These are phyloP conservation scores for Tuber melanosporum DNA, from an alignment of 495 filamentous ascomycete species.

Conservation along the genomic window DNA sequence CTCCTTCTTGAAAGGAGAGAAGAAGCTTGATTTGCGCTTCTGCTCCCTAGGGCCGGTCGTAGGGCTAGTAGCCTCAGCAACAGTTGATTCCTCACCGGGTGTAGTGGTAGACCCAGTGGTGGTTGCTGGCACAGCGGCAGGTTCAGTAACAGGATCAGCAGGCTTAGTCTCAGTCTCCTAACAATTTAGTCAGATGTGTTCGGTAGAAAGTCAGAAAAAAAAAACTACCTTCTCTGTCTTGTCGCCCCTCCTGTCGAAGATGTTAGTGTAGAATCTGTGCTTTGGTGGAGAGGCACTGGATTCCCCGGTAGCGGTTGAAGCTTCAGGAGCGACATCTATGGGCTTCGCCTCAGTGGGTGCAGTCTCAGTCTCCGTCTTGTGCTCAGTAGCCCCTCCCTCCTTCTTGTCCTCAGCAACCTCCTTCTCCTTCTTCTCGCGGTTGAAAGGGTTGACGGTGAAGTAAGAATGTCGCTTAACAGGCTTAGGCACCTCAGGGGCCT, in stretches of 20 bases:
- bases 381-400: conserved; percentile 32
- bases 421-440: conserved; percentile 51
- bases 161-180: conserved; percentile 30
- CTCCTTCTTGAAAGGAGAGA: conserved; percentile 36
- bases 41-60: conserved; percentile 31
- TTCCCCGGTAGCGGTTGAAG: conserved; percentile 49
- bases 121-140: conserved; percentile 11
- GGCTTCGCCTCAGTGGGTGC: conserved; percentile 41
- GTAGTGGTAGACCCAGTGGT: conserved; percentile 9
- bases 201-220: background rate
- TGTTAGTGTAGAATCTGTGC: conserved; percentile 48
- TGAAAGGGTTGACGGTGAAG: conserved; percentile 50
- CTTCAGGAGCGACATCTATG: conserved; percentile 40
- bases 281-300: conserved; percentile 50
- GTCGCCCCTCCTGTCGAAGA: conserved; percentile 38
- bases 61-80: conserved; percentile 16
- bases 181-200: background rate
- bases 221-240: conserved; percentile 25
- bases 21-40: conserved; percentile 46
- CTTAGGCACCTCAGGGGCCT: conserved; percentile 41
- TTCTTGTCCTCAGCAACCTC: conserved; percentile 33
- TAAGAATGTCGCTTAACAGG: conserved; percentile 44
- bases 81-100: conserved; percentile 19
- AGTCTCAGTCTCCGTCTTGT: conserved; percentile 40
- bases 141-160: conserved; percentile 20